Percentiles rank a stretch among this genome's conserved stretches.
Evolutionary conservation across 2,329 filamentous ascomycete species (phyloP).

Genomic region (Colletotrichum liriopes): DNA sequence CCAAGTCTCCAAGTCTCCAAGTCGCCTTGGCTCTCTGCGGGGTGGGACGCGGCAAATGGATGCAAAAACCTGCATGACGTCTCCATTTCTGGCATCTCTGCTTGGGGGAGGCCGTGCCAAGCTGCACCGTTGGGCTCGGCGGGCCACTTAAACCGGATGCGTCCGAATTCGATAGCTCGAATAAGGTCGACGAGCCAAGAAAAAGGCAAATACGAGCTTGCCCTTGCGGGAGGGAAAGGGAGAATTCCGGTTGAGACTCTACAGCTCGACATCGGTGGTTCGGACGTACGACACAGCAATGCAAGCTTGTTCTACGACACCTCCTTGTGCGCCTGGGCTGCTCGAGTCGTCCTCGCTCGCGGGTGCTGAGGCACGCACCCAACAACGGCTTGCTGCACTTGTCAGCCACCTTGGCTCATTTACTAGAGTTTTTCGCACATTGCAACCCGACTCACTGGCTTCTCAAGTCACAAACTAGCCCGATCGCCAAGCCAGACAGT

Average conservation of each 20-base stretch:
- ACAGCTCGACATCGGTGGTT: neutral
- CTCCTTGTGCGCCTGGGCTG: neutral
- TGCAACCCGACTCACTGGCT: neutral
- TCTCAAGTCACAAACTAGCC: neutral
- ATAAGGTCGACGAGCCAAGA: constrained; percentile 9
- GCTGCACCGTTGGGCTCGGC: constrained; percentile 27
- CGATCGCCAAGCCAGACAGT: constrained; percentile 7
- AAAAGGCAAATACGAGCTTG: constrained; percentile 12
- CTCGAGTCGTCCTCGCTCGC: neutral
- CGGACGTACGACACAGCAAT: neutral
- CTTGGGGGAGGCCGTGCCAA: constrained; percentile 22
- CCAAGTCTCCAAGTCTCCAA: neutral
- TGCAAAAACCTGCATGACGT: constrained; percentile 27
- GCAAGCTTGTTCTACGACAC: neutral
- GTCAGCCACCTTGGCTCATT: constrained; percentile 12
- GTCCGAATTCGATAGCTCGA: constrained; percentile 5
- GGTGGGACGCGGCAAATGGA: neutral
- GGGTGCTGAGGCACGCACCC: neutral
- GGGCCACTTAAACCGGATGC: neutral
- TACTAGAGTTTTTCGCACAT: neutral
- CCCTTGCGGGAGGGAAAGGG: neutral
- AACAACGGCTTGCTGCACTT: neutral
- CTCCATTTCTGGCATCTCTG: constrained; percentile 18
- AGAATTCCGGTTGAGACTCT: neutral
- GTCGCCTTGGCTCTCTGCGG: constrained; percentile 22